Base-by-base conservation (phyloP, 1,284 basidiomycete species). In the Ceratobasidium sp. region DNA sequence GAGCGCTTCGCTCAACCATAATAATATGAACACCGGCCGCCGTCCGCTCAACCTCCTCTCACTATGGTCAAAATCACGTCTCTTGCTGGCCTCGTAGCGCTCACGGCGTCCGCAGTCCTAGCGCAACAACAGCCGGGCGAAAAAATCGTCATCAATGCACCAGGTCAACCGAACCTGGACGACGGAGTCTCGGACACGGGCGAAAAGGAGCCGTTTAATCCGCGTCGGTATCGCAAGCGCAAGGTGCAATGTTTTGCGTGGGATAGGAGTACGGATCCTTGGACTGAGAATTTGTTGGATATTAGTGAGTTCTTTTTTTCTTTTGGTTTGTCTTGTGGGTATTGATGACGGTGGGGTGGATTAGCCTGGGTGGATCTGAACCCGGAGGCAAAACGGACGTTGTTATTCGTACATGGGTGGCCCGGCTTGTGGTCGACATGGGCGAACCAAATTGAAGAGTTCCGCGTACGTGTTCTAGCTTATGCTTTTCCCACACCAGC, bases 321-420 rank as follows among this genome's bases (percentile, higher is more conserved):
- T 46, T 23, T 39, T 5, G 51, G 15, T 53, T 64, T 58, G 26
- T 10, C 26, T 56, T 20, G 44, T 46, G 39, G 40, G 66, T 49
- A 4, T 33, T 68, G 23, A 68, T 68, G 23, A 5, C 15, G 18
- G 39, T 63, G 39, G 7, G 1, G 15, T 46, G 23, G 9, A 6
- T 23, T 78, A 93, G 92, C 88, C 78, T 93, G 93, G 83, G 88
- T 91, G 23, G 89, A 93, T 60, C 82, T 92, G 68, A 93, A 93
- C 80, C 87, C 89, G 7, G 79, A 79, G 0, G 89, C 89, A 3
- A 82, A 87, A 46, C 85, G 84, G 15, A 89, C 90, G 0, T 83
- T 93, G 6, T 55, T 94, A 28, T 87, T 94, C 87, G 89, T 93
- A 0, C 93, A 94, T 81, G 93, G 92, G 1, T 94, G 92, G 92